Evolutionary conservation across 768 basidiomycete genomes (phyloP), one percentile per base, ranked within the genome.

Genomic region (Pleurotus citrinopileatus): DNA sequence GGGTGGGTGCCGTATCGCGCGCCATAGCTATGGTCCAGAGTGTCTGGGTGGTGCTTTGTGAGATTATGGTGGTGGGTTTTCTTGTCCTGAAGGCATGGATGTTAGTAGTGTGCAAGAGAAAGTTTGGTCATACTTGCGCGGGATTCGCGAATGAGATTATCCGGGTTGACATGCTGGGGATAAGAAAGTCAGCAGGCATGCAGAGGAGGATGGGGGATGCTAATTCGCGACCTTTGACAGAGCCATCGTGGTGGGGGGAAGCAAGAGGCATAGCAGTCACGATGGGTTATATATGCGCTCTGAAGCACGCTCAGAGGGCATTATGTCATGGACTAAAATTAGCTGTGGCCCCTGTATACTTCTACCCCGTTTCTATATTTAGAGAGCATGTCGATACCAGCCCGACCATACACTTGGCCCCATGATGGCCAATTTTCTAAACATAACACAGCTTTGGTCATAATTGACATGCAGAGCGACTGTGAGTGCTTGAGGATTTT

Each of bases 1-100:
- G 85, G 75, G n/a, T 62, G 65, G n/a, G 85, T 84, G 13, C 78
- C 79, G 63, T 89, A 89, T 40, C 84, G 81, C 17, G 77, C 80
- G 20, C 80, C 83, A 56, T 87, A 88, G 0, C 80, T 65, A 54
- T 80, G 78, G 0, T 62, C 54, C 8, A 76, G 40, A 1, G 67
- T 55, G 32, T 70, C 63, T 5, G 73, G 60, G 2, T 70, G 52
- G 2, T 65, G 64, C 12, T 67, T 62, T 38, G 70, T 74, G n/a
- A 77, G 61, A 36, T 61, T 56, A 53, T 66, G 71, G 43, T 69
- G 69, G 38, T 70, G 65, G 32, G 59, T 59, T 47, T 76, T 76
- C 44, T 78, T 79, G 62, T 82, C 82, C 78, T 83, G 53, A 9
- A 25, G 17, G 26, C n/a, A 37, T 25, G n/a, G n/a, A n/a, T n/a